Conservation (phyloP, 1,284 basidiomycete species). For the Apiotrichum brassicae region DNA sequence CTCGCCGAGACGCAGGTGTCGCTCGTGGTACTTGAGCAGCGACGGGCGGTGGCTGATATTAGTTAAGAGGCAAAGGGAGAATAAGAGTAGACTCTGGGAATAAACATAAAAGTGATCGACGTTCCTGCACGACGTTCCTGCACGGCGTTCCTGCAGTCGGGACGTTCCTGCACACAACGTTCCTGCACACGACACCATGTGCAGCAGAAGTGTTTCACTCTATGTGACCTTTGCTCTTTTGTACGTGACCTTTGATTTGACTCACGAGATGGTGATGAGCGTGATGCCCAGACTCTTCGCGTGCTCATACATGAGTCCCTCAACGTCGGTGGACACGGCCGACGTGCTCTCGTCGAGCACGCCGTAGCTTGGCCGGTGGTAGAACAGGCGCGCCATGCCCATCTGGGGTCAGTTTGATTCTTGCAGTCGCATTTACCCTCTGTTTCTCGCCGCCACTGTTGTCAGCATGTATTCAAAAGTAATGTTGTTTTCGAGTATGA, state of each 20-base stretch:
- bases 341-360: slow-evolving; percentile 77
- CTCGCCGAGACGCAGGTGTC: slow-evolving; percentile 48
- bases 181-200: too few relatives aligned
- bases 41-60: slow-evolving; percentile 49
- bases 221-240: too few relatives aligned
- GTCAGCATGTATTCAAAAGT: background rate
- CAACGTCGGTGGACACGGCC: slow-evolving; percentile 93
- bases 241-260: too few relatives aligned
- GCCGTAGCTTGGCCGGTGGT: slow-evolving; percentile 37
- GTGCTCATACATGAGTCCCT: slow-evolving; percentile 91
- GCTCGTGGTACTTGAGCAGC: slow-evolving; percentile 52
- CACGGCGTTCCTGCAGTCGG: too few relatives aligned
- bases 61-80: background rate
- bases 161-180: too few relatives aligned
- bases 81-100: too few relatives aligned
- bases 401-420: slow-evolving; percentile 52
- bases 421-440: slow-evolving; percentile 51
- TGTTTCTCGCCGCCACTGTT: slow-evolving; percentile 90
- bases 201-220: too few relatives aligned
- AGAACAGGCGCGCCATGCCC: slow-evolving; percentile 49
- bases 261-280: slow-evolving; percentile 76
- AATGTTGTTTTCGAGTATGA: background rate
- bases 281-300: slow-evolving; percentile 89
- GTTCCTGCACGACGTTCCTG: too few relatives aligned
- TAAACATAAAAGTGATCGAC: too few relatives aligned